phyloP scores from a whole-genome alignment of 257 asterid species.

The Linaria vulgaris region DNA sequence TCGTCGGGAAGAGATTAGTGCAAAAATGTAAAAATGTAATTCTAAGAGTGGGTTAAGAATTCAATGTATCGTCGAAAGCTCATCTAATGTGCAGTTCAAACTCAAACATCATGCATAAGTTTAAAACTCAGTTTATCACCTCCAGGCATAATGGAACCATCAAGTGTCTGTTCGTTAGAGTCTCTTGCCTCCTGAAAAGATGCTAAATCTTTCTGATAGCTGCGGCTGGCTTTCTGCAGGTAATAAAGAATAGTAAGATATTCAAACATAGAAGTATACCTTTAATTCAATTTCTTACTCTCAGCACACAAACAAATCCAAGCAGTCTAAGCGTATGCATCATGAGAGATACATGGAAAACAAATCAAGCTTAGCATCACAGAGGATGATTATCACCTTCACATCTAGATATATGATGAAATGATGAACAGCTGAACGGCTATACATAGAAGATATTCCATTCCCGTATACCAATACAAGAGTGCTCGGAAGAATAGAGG shows the following conservation, averaged over 20 bases:
- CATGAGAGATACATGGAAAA: slow-evolving; percentile 3
- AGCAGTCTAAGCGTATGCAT: neutral
- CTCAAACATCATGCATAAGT: slow-evolving; percentile 5
- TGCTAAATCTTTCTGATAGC: slow-evolving; percentile 88
- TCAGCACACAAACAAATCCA: neutral
- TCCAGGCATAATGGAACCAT: slow-evolving; percentile 60
- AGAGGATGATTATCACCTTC: too few relatives aligned
- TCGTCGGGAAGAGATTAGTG: neutral
- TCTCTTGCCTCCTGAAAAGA: slow-evolving; percentile 69
- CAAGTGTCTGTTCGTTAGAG: slow-evolving; percentile 56
- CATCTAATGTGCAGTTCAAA: slow-evolving; percentile 6
- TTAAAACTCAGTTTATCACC: slow-evolving; percentile 37
- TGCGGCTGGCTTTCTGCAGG: slow-evolving; percentile 83
- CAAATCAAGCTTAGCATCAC: too few relatives aligned
- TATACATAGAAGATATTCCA: too few relatives aligned
- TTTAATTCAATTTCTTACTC: neutral
- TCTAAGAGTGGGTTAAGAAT: neutral
- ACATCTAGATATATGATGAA: too few relatives aligned
- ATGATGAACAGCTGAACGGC: too few relatives aligned
- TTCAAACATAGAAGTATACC: neutral
- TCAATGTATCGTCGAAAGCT: slow-evolving; percentile 6
- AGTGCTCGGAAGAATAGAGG: neutral
- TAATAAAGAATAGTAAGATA: slow-evolving; percentile 2
- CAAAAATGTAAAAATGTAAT: neutral
- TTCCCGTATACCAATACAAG: too few relatives aligned